Base-by-base conservation (phyloP, 202 grass and related monocot species). In the Saccharum hybrid region DNA sequence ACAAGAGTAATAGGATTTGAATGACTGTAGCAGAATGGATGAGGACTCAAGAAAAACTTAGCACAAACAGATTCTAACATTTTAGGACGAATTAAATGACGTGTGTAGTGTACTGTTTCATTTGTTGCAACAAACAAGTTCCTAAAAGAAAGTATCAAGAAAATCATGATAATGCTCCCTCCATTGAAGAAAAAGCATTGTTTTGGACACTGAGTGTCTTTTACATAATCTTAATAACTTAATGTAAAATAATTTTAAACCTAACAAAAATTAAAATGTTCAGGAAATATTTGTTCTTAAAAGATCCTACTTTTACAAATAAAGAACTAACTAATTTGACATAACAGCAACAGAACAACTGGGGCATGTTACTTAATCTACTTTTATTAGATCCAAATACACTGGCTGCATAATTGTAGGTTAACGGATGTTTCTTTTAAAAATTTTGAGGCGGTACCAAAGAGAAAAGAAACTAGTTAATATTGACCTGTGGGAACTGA, bases 401-500 rank as follows among this genome's bases (percentile, higher is more conserved):
- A 66, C 2, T 7, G 1, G 7, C 62, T 79, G 10, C 43, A 67
- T 15, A 8, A 28, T 80, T 22, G 14, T 30, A 41, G 7, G 49
- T 67, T 2, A 3, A 18, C 34, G 39, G 19, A 37, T 69, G 14
- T 12, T 28, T 65, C 11, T 78, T 26, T 2, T 60, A 37, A 70
- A 60, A 60, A 56, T 18, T 19, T 60, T 10, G 34, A 59, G 13
- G 46, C 36, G 10, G 8, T 81, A 71, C 9, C 38, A 75, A 22
- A 60, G 15, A 65, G 41, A 40, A 63, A 77, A 84, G 51, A 22
- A 48, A 71, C 78, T 74, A 57, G 52, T 71, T 37, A 80, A 85
- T 77, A 86, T 66, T 81, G 48, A 96, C 96, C 96, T 91, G 87
- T 21, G 96, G 96, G 59, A 99, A 99, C 83, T 96, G 82, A 81